These are phyloP conservation scores for Venturia carpophila DNA, from an alignment of 2,329 filamentous ascomycete species.

Conservation along the genomic window DNA sequence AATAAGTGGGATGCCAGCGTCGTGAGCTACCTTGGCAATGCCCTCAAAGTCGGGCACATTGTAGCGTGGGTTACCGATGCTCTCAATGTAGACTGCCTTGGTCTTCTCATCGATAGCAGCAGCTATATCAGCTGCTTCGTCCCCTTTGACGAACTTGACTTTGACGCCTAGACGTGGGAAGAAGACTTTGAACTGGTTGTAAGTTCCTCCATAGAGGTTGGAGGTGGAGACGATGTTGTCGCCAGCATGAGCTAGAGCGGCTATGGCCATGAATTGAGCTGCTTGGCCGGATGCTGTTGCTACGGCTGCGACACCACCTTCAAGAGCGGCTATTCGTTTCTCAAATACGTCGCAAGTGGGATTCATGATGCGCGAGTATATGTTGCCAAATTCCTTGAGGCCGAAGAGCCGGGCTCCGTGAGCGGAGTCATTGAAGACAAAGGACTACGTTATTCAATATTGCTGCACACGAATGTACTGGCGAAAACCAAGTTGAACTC, in stretches of 20 bases:
- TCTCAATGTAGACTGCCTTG: slow-evolving; percentile 87
- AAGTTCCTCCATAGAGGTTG: slow-evolving; percentile 85
- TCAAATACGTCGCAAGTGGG: slow-evolving; percentile 95
- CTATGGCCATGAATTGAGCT: slow-evolving; percentile 85
- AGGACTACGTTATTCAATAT: slow-evolving; percentile 53
- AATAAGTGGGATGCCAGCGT: slow-evolving; percentile 51
- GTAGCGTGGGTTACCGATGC: slow-evolving; percentile 87
- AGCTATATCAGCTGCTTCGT: slow-evolving; percentile 69
- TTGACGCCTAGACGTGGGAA: slow-evolving; percentile 78
- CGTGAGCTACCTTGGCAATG: slow-evolving; percentile 72
- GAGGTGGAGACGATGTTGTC: slow-evolving; percentile 91
- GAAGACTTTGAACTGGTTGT: slow-evolving; percentile 94
- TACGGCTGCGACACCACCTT: slow-evolving; percentile 81
- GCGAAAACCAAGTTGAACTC: slow-evolving; percentile 22
- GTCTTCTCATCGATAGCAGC: slow-evolving; percentile 85
- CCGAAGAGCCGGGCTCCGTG: slow-evolving; percentile 92
- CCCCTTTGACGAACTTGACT: slow-evolving; percentile 80
- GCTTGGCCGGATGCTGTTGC: slow-evolving; percentile 80
- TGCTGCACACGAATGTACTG: neutral
- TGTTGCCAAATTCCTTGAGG: slow-evolving; percentile 95
- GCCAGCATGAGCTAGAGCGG: slow-evolving; percentile 73
- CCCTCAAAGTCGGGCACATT: slow-evolving; percentile 87
- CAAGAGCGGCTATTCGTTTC: slow-evolving; percentile 89
- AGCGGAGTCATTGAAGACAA: slow-evolving; percentile 88
- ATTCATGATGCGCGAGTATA: slow-evolving; percentile 97